phyloP scores from a whole-genome alignment of 2,329 filamentous ascomycete species.

The Geosmithia morbida region DNA sequence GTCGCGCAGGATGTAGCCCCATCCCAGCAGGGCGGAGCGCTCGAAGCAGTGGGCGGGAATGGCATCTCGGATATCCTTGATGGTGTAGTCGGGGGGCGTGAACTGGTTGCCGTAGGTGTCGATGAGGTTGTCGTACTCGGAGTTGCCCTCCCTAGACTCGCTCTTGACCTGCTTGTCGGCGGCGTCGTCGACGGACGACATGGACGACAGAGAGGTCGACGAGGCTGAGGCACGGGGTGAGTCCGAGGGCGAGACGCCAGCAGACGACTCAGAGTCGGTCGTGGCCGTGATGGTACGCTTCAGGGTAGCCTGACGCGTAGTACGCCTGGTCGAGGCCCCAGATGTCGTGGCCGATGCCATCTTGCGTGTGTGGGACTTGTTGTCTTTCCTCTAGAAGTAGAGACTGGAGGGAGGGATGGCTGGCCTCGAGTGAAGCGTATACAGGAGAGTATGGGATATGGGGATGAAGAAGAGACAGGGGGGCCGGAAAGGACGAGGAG shows the following conservation, averaged over 20 bases:
- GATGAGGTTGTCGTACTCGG: conserved; percentile 50
- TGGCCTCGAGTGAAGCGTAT: no score
- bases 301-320: conserved; percentile 22
- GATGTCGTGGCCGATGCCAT: conserved; percentile 32
- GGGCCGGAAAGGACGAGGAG: no score
- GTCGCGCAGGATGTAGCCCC: conserved; percentile 78
- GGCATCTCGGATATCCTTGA: conserved; percentile 93
- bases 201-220: conserved; percentile 81
- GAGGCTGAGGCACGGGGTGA: conserved; percentile 55
- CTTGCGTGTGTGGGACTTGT: conserved; percentile 2
- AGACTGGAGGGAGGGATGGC: no score
- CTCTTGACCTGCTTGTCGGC: conserved; percentile 8
- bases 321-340: conserved; percentile 16
- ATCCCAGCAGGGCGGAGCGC: conserved; percentile 60
- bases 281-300: conserved; percentile 34
- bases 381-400: background rate
- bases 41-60: conserved; percentile 97
- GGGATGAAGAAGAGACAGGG: no score
- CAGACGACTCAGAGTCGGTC: conserved; percentile 39
- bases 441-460: no score
- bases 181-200: conserved; percentile 48
- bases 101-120: conserved; percentile 96
- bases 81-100: conserved; percentile 84
- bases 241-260: conserved; percentile 41
- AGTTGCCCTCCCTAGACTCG: background rate